These are phyloP conservation scores for Tylopilus balloui DNA, from an alignment of 768 basidiomycete genomes.

Conservation along the genomic window DNA sequence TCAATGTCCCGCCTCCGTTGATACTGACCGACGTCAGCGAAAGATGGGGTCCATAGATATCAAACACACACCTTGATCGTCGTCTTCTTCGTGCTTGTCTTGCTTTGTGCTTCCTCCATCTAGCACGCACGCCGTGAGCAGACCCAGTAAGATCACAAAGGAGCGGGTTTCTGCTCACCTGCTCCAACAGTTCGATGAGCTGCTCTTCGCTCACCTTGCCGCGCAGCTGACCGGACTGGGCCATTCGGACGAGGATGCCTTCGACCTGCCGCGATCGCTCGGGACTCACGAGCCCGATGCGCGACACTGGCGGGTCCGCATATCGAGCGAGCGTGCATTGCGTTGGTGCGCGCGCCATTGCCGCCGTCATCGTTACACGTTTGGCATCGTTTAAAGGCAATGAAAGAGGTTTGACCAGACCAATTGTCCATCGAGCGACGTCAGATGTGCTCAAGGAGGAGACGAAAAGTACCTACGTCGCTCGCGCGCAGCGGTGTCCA, in stretches of 20 bases:
- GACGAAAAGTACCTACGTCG: slow-evolving; percentile 47
- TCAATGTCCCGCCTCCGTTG: slow-evolving; percentile 64
- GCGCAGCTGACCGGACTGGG: slow-evolving; percentile 74
- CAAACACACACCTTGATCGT: slow-evolving; percentile 48
- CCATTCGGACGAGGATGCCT: slow-evolving; percentile 73
- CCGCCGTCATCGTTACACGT: not conserved
- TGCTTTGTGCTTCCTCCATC: slow-evolving; percentile 54
- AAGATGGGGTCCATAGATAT: not conserved
- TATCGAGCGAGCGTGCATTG: not conserved
- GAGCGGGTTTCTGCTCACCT: slow-evolving; percentile 42
- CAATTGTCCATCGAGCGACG: not conserved
- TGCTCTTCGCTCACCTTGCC: slow-evolving; percentile 75
- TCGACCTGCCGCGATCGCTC: slow-evolving; percentile 80
- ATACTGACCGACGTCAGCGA: slow-evolving; percentile 36
- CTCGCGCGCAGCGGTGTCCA: slow-evolving; percentile 77
- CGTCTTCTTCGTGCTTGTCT: slow-evolving; percentile 48
- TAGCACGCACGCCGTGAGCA: slow-evolving; percentile 22
- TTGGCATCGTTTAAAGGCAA: not conserved
- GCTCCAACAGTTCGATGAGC: slow-evolving; percentile 80
- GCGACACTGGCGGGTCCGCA: slow-evolving; percentile 59
- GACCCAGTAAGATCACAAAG: too few relatives aligned
- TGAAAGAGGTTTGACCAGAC: not conserved
- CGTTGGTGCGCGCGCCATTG: not conserved
- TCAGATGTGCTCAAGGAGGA: not conserved
- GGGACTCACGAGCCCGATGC: slow-evolving; percentile 83